phyloP scores from a whole-genome alignment of 192 early-diverging fungal species.

The Gryganskiella cystojenkinii region DNA sequence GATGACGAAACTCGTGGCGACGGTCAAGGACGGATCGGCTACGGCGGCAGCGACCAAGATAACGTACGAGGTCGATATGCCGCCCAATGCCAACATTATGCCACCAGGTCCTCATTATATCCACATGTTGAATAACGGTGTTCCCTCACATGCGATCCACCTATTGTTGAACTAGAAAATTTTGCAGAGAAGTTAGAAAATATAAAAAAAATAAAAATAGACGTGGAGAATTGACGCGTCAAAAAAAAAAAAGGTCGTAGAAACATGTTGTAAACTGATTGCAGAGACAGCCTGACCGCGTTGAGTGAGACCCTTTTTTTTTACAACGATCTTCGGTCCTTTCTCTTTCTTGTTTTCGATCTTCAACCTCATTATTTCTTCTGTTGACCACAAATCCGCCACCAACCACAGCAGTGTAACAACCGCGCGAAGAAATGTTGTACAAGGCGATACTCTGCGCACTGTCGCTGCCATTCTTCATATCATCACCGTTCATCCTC shows the following conservation, averaged over 20 bases:
- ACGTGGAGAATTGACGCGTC: too few species aligned
- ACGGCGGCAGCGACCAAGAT: constrained; percentile 35
- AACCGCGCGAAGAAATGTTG: too few species aligned
- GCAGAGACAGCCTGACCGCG: too few species aligned
- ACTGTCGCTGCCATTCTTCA: too few species aligned
- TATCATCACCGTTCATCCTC: too few species aligned
- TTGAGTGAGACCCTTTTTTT: not conserved
- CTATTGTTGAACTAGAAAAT: constrained; percentile 33
- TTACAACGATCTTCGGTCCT: not conserved
- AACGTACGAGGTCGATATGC: constrained; percentile 44
- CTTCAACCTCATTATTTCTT: not conserved
- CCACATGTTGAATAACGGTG: constrained; percentile 60
- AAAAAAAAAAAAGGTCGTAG: too few species aligned
- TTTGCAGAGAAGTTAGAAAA: not conserved
- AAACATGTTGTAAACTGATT: too few species aligned
- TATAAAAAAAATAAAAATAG: too few species aligned
- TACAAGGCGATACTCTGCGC: too few species aligned
- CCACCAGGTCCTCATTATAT: constrained; percentile 65
- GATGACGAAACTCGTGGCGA: constrained; percentile 51
- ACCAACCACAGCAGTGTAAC: too few species aligned
- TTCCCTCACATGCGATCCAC: constrained; percentile 47
- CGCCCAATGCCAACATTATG: constrained; percentile 63
- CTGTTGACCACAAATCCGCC: too few species aligned
- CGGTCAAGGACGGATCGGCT: not conserved
- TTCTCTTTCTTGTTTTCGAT: not conserved